Conservation (phyloP, 768 basidiomycete species). For the Hemileccinum impolitum region DNA sequence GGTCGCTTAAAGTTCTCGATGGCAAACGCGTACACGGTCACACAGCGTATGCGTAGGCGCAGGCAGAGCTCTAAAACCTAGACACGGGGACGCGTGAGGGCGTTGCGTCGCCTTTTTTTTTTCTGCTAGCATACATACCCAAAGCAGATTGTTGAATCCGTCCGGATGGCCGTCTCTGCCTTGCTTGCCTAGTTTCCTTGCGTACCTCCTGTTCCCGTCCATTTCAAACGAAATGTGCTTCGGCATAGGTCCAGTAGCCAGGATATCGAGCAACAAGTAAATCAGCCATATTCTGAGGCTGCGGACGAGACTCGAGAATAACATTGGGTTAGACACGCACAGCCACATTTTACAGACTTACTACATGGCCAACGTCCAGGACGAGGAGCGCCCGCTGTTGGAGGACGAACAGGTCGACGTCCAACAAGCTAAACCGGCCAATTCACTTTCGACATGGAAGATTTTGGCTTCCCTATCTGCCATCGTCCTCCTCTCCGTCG, state of each 20-base stretch:
- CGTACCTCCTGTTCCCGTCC: slow-evolving; percentile 95
- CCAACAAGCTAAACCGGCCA: neutral
- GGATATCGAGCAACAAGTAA: slow-evolving; percentile 56
- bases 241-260: slow-evolving; percentile 83
- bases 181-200: slow-evolving; percentile 61
- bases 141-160: slow-evolving; percentile 75
- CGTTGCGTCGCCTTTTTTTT: neutral
- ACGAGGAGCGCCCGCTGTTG: slow-evolving; percentile 29
- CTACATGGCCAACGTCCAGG: neutral
- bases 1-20: slow-evolving; percentile 96
- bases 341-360: slow-evolving; percentile 18
- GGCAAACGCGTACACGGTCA: slow-evolving; percentile 96
- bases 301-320: slow-evolving; percentile 1
- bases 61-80: slow-evolving; percentile 88
- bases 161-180: slow-evolving; percentile 78
- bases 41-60: slow-evolving; percentile 72
- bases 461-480: slow-evolving; percentile 8
- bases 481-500: slow-evolving; percentile 14
- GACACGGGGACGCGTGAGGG: neutral
- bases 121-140: slow-evolving; percentile 49
- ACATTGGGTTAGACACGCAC: slow-evolving; percentile 8
- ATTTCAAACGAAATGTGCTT: slow-evolving; percentile 92
- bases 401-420: slow-evolving; percentile 10
- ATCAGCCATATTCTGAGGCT: slow-evolving; percentile 22
- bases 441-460: slow-evolving; percentile 5